Conservation (phyloP, 2,329 filamentous ascomycete species). For the Penicillium vulpinum region DNA sequence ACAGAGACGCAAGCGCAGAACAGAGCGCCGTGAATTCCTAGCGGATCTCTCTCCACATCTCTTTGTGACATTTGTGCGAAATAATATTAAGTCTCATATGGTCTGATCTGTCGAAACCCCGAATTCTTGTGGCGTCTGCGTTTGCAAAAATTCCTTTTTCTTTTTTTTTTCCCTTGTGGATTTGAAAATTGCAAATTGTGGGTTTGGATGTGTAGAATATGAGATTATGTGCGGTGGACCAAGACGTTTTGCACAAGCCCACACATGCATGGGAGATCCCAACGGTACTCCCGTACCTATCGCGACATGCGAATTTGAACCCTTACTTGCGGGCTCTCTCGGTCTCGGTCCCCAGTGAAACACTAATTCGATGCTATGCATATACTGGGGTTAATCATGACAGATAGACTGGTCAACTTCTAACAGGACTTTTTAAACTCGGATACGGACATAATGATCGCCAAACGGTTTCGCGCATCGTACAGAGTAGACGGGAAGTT, state of each 20-base stretch:
- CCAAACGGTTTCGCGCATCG: constrained; percentile 25
- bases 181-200: background rate
- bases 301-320: background rate
- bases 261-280: constrained; percentile 15
- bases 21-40: constrained; percentile 7
- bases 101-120: constrained; percentile 17
- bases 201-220: constrained; percentile 4
- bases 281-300: constrained; percentile 5
- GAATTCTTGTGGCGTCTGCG: constrained; percentile 12
- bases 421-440: constrained; percentile 1
- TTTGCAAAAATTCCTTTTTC: constrained; percentile 8
- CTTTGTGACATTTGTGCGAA: constrained; percentile 6
- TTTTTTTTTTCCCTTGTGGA: background rate
- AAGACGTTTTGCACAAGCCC: background rate
- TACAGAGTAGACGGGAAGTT: too few species aligned
- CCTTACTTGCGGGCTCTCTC: constrained; percentile 4
- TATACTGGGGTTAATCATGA: constrained; percentile 11
- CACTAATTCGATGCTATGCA: constrained; percentile 8
- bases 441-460: constrained; percentile 23
- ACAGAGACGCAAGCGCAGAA: constrained; percentile 4
- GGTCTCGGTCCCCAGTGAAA: constrained; percentile 1
- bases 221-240: constrained; percentile 5
- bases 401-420: constrained; percentile 14
- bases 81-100: constrained; percentile 2
- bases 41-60: constrained; percentile 13